Conservation (phyloP, 164 flowering plant genomes). For the Tinospora cordifolia region DNA sequence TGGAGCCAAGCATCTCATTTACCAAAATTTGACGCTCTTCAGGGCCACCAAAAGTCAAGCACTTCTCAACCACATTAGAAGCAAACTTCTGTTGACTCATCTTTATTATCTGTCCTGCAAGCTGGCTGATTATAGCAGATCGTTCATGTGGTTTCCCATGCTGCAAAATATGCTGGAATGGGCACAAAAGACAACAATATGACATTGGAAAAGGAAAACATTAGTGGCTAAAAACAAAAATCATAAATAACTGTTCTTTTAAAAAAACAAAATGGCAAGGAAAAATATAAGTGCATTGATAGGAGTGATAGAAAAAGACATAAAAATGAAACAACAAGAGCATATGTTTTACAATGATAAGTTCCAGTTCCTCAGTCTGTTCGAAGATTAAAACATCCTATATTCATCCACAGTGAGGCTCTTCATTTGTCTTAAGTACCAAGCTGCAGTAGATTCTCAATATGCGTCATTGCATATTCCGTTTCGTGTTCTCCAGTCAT, state of each 20-base stretch:
- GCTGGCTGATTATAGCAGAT: conserved; percentile 58
- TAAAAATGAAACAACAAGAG: too few relatives aligned
- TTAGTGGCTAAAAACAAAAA: not conserved
- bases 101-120: conserved; percentile 77
- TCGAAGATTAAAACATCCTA: too few relatives aligned
- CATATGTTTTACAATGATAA: too few relatives aligned
- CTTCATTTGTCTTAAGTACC: too few relatives aligned
- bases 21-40: conserved; percentile 72
- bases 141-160: conserved; percentile 81
- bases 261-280: too few relatives aligned
- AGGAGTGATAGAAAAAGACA: too few relatives aligned
- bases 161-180: conserved; percentile 63
- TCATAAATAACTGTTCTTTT: not conserved
- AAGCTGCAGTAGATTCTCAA: too few relatives aligned
- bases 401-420: too few relatives aligned
- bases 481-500: too few relatives aligned
- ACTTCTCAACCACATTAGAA: conserved; percentile 91
- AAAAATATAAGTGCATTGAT: too few relatives aligned
- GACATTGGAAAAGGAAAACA: not conserved
- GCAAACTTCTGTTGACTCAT: conserved; percentile 98
- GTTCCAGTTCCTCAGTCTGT: too few relatives aligned
- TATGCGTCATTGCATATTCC: too few relatives aligned
- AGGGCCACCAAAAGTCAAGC: conserved; percentile 67
- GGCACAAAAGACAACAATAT: conserved; percentile 8
- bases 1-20: conserved; percentile 80